Evolutionary conservation across 192 early-diverging fungal genomes (phyloP).

Genomic region (Globomyces pollinis-pini): DNA sequence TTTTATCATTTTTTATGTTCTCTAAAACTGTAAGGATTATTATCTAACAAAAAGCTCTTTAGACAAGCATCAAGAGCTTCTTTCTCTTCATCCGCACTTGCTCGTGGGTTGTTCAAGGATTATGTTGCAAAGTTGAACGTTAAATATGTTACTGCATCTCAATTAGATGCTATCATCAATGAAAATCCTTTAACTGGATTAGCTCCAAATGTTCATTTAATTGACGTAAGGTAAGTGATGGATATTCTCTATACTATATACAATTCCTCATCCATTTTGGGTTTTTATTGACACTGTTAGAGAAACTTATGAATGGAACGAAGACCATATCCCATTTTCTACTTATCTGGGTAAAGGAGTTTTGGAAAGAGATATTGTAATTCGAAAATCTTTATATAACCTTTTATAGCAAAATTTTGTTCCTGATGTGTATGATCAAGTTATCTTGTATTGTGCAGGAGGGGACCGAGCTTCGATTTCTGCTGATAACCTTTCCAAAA

Average conservation of each 20-base stretch:
- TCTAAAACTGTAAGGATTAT: no score
- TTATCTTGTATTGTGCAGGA: constrained; percentile 47
- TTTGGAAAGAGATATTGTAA: constrained; percentile 49
- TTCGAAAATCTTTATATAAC: no score
- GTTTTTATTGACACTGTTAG: constrained; percentile 13
- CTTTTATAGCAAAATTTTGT: constrained; percentile 33
- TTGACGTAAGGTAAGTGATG: constrained; percentile 36
- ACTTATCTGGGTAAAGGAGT: constrained; percentile 42
- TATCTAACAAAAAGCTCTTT: no score
- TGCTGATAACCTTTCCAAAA: constrained; percentile 36
- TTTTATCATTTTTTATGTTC: no score
- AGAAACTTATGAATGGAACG: constrained; percentile 49
- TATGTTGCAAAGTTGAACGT: constrained; percentile 24
- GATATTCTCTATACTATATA: background rate
- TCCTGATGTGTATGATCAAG: constrained; percentile 39
- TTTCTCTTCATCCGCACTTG: background rate
- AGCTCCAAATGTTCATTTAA: constrained; percentile 22
- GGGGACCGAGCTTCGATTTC: constrained; percentile 42
- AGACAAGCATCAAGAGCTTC: no score
- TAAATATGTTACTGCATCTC: constrained; percentile 22
- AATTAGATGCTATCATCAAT: constrained; percentile 17
- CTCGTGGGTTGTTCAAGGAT: constrained; percentile 25
- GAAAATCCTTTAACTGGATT: constrained; percentile 22
- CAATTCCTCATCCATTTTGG: background rate
- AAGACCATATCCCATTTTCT: constrained; percentile 40